Conservation (phyloP, 2,329 filamentous ascomycete genomes). For the Acrocalymma vagum region DNA sequence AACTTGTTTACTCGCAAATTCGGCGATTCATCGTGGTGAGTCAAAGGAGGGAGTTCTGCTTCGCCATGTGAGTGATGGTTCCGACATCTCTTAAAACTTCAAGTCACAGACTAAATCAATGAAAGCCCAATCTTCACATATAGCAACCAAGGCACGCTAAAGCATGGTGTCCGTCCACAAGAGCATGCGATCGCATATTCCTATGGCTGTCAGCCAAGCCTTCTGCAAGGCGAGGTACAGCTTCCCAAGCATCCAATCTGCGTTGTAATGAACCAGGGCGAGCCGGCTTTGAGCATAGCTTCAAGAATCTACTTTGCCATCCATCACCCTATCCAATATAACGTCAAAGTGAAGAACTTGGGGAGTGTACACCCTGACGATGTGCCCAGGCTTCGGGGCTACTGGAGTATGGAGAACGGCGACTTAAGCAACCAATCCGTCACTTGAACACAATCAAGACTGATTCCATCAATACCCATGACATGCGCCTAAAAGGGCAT, state of each 20-base stretch:
- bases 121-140: slow-evolving; percentile 51
- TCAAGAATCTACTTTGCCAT: slow-evolving; percentile 38
- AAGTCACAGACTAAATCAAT: not conserved
- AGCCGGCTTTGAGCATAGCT: not conserved
- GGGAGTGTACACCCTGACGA: slow-evolving; percentile 39
- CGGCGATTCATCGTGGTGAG: slow-evolving; percentile 22
- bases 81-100: not conserved
- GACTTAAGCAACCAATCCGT: no score
- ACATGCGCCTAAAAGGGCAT: no score
- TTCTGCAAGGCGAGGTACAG: slow-evolving; percentile 33
- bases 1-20: slow-evolving; percentile 15
- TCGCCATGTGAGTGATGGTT: slow-evolving; percentile 34
- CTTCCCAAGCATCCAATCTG: slow-evolving; percentile 46
- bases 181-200: slow-evolving; percentile 50
- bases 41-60: slow-evolving; percentile 17
- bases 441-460: no score
- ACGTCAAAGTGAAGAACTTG: slow-evolving; percentile 52
- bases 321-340: slow-evolving; percentile 52
- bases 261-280: slow-evolving; percentile 23
- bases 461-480: no score
- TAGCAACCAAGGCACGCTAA: slow-evolving; percentile 38
- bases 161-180: slow-evolving; percentile 38
- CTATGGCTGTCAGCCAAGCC: slow-evolving; percentile 10
- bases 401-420: slow-evolving; percentile 22
- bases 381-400: slow-evolving; percentile 17